Evolutionary conservation across 2,329 filamentous ascomycete genomes (phyloP), one percentile per base, ranked within the genome.

Genomic region (Colletotrichum godetiae): DNA sequence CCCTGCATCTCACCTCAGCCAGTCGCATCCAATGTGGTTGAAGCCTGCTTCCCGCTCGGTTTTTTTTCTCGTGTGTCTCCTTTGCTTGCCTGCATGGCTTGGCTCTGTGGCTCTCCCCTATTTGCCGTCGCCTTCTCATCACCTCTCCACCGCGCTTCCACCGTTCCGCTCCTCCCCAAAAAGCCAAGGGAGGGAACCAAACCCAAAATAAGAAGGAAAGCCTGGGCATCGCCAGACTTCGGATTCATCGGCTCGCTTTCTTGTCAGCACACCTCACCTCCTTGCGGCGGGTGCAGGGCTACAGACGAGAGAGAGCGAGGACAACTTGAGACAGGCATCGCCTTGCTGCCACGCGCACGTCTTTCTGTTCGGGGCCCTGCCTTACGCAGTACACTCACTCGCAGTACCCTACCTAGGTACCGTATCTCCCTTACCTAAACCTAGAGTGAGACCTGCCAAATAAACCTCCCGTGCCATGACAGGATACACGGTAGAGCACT

Each of bases 161-260:
- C 66, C 70, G 33, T 73, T 73, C 71, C 71, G 71, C 71, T 73
- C 71, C 67, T 73, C 60, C 67, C 66, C 66, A 42, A 19, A 69
- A 64, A 60, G 55, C 70, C 70, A 65, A 73, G 70, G 70, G 66
- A 73, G 66, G 70, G 70, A 73, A 60, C 70, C 70, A 49, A 56
- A 31, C 69, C 52, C 24, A 42, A 55, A 67, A 58, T 33, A 22
- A 6, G 5, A 24, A 22, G 29, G 27, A 49, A 59, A 19, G 55
- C 55, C 66, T 73, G 53, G 66, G 70, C 46, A 65, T 69, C 55
- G 46, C 67, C 33, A 60, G 31, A 59, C 37, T 56, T 65, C 42
- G 66, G 66, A 53, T 55, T 69, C 33, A 53, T 64, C 66, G 70
- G 66, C 70, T 69, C 42, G 8, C 42, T 49, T n/a, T 49, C 42